phyloP scores from a whole-genome alignment of 1,139 yeast species.

The Geotrichum histeridarum region DNA sequence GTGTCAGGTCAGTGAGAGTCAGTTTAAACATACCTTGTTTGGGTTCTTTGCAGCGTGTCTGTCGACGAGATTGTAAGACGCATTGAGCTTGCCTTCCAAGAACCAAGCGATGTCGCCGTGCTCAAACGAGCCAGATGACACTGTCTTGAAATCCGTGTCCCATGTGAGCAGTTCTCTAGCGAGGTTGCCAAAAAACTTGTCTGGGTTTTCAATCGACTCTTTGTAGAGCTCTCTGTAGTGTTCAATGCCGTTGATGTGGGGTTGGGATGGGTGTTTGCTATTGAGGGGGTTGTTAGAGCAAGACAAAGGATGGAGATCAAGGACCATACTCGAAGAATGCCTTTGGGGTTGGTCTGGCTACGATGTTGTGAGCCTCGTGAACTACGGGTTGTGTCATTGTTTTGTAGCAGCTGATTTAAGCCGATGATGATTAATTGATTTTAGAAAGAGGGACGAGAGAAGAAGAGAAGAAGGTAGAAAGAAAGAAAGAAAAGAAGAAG shows the following conservation, averaged over 20 bases:
- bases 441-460: background rate
- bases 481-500: background rate
- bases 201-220: slow-evolving; percentile 77
- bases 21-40: slow-evolving; percentile 46
- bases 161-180: slow-evolving; percentile 77
- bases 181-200: slow-evolving; percentile 72
- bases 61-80: slow-evolving; percentile 93
- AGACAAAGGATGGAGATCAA: slow-evolving; percentile 35
- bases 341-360: slow-evolving; percentile 62
- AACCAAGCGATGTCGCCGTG: slow-evolving; percentile 92
- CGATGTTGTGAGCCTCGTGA: slow-evolving; percentile 73
- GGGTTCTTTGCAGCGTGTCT: slow-evolving; percentile 89
- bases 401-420: background rate
- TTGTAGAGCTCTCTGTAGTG: slow-evolving; percentile 70
- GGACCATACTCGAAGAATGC: slow-evolving; percentile 58
- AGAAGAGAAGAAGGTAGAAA: background rate
- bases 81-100: slow-evolving; percentile 87
- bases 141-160: slow-evolving; percentile 78
- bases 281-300: slow-evolving; percentile 14
- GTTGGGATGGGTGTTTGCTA: slow-evolving; percentile 37
- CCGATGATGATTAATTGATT: background rate
- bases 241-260: slow-evolving; percentile 46
- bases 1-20: background rate
- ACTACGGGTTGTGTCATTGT: slow-evolving; percentile 38
- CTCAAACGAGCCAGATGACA: slow-evolving; percentile 60